These are phyloP conservation scores for Aspergillus tubingensis DNA, from an alignment of 2,329 filamentous ascomycete genomes.

Conservation along the genomic window DNA sequence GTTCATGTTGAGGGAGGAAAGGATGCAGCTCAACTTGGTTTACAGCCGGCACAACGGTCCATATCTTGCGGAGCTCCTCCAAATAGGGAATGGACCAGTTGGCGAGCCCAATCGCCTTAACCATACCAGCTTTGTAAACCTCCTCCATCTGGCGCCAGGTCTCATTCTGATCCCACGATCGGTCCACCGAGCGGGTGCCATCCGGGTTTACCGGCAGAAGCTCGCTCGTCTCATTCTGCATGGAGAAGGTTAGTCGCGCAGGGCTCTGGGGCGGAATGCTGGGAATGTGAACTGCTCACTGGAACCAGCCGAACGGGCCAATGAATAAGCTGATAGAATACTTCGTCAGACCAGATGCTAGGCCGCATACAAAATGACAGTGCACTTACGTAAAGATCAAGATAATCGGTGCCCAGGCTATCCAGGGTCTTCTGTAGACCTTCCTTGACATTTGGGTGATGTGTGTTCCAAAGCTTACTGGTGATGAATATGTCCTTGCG, in stretches of 20 bases:
- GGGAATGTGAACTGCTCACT: background rate
- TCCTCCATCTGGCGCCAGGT: slow-evolving; percentile 27
- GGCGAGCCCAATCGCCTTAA: slow-evolving; percentile 28
- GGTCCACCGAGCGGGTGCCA: slow-evolving; percentile 2
- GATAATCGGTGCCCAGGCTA: slow-evolving; percentile 42
- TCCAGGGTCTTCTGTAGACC: slow-evolving; percentile 45
- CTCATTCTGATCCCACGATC: slow-evolving; percentile 21
- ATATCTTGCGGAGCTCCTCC: slow-evolving; percentile 20
- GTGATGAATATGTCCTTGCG: slow-evolving; percentile 9
- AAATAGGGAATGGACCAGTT: slow-evolving; percentile 25
- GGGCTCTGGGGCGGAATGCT: background rate
- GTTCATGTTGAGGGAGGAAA: slow-evolving; percentile 40
- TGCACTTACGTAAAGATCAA: slow-evolving; percentile 41
- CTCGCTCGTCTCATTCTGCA: slow-evolving; percentile 3
- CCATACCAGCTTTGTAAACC: slow-evolving; percentile 20
- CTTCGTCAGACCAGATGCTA: background rate
- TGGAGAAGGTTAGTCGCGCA: background rate
- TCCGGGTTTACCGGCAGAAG: slow-evolving; percentile 9
- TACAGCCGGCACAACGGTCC: slow-evolving; percentile 28
- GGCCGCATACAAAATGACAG: background rate
- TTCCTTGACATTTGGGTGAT: slow-evolving; percentile 60
- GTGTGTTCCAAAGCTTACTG: slow-evolving; percentile 64
- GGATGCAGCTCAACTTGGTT: slow-evolving; percentile 44
- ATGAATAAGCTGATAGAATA: slow-evolving; percentile 40
- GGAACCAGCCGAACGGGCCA: slow-evolving; percentile 38